Percentiles rank a stretch among this genome's conserved stretches.
These are phyloP conservation scores for Pelargonium myrrhifolium DNA, from an alignment of 441 rosid genomes.

Conservation along the genomic window DNA sequence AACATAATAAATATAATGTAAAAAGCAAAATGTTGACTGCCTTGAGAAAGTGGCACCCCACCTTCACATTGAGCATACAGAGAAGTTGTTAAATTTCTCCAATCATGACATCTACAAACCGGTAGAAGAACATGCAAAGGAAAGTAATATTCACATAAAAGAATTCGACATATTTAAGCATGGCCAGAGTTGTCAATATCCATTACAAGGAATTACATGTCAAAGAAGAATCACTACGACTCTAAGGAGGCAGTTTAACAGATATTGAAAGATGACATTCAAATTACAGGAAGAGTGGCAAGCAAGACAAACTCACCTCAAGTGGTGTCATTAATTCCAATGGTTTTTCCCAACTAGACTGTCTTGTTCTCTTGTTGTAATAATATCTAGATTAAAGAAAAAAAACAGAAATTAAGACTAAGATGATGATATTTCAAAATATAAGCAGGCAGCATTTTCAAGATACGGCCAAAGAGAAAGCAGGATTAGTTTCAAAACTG, in stretches of 20 bases:
- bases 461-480: background rate
- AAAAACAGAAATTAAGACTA: conserved; percentile 10
- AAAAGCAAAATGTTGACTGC: conserved; percentile 37
- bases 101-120: conserved; percentile 43
- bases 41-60: conserved; percentile 43
- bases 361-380: conserved; percentile 84
- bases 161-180: conserved; percentile 24
- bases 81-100: conserved; percentile 39
- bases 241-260: conserved; percentile 11
- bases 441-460: background rate
- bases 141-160: conserved; percentile 30
- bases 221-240: conserved; percentile 13
- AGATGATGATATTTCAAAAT: background rate
- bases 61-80: conserved; percentile 40
- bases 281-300: conserved; percentile 13
- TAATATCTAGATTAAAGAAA: conserved; percentile 57
- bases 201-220: conserved; percentile 18
- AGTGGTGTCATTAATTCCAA: conserved; percentile 88
- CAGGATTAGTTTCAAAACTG: conserved; percentile 2
- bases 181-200: conserved; percentile 23
- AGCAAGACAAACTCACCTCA: conserved; percentile 56
- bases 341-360: conserved; percentile 98
- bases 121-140: conserved; percentile 36
- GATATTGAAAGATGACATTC: conserved; percentile 8
- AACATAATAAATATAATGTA: conserved; percentile 20